Conservation (phyloP, 2,329 filamentous ascomycete genomes). For the Diaporthe amygdali region DNA sequence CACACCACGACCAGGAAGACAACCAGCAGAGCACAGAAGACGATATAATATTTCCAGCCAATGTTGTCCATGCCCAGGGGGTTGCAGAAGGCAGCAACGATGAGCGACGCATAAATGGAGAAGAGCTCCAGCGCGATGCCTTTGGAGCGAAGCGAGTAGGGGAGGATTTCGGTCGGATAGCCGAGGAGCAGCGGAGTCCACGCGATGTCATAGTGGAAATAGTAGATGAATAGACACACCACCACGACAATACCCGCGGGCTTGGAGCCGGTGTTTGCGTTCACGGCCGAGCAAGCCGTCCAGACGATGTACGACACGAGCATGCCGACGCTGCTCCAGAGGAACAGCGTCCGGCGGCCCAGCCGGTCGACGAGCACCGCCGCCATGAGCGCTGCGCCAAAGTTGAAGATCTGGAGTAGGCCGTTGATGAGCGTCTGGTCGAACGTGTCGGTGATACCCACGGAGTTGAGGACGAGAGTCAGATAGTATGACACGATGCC, state of each 20-base stretch:
- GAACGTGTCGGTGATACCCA: conserved; percentile 40
- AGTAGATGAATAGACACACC: conserved; percentile 53
- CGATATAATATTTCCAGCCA: conserved; percentile 42
- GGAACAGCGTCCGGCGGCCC: conserved; percentile 48
- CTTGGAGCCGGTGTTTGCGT: conserved; percentile 32
- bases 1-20: conserved; percentile 31
- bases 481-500: conserved; percentile 42
- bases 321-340: conserved; percentile 43
- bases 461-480: conserved; percentile 39
- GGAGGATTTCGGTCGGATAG: conserved; percentile 47
- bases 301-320: conserved; percentile 40
- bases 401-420: conserved; percentile 40
- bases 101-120: conserved; percentile 39
- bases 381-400: conserved; percentile 37
- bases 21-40: conserved; percentile 43
- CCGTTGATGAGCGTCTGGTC: conserved; percentile 45
- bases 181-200: conserved; percentile 52
- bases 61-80: conserved; percentile 39
- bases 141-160: conserved; percentile 42
- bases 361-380: conserved; percentile 47
- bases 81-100: conserved; percentile 41
- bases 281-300: conserved; percentile 45
- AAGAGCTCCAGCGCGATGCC: conserved; percentile 51
- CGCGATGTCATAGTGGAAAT: conserved; percentile 50
- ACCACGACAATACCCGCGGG: conserved; percentile 43